Percentiles rank a stretch among this genome's conserved stretches.
phyloP scores from a whole-genome alignment of 768 basidiomycete genomes.

The Mrakia gelida region DNA sequence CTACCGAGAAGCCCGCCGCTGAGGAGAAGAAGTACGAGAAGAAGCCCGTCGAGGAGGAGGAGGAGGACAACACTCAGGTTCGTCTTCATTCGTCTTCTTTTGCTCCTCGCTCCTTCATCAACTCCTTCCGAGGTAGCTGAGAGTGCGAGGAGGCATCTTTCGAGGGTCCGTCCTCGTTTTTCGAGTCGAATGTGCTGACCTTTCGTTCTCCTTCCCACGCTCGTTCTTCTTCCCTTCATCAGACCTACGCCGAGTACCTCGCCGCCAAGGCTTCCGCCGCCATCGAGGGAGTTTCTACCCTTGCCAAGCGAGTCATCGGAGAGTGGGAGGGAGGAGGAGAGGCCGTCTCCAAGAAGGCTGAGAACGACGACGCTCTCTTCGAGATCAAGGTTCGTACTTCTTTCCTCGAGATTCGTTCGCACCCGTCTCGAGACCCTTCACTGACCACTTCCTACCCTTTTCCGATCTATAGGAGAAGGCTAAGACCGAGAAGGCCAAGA shows the following conservation, averaged over 20 bases:
- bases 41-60: conserved; percentile 30
- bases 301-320: conserved; percentile 32
- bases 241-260: conserved; percentile 33
- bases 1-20: conserved; percentile 26
- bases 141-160: no score
- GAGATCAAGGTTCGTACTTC: conserved; percentile 24
- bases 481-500: conserved; percentile 20
- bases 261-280: conserved; percentile 32
- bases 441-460: not conserved
- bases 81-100: not conserved
- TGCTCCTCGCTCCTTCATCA: no score
- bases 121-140: no score
- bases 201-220: not conserved
- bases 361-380: conserved; percentile 31
- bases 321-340: conserved; percentile 33
- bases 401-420: no score
- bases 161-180: no score
- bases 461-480: conserved; percentile 12
- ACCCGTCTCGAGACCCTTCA: not conserved
- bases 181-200: not conserved
- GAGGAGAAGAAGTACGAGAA: conserved; percentile 23
- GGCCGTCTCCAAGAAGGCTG: conserved; percentile 31
- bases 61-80: conserved; percentile 32
- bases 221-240: not conserved
- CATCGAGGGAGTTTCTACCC: conserved; percentile 29